Evolutionary conservation across 2,329 filamentous ascomycete species (phyloP).

Genomic region (Stemphylium lycopersici): DNA sequence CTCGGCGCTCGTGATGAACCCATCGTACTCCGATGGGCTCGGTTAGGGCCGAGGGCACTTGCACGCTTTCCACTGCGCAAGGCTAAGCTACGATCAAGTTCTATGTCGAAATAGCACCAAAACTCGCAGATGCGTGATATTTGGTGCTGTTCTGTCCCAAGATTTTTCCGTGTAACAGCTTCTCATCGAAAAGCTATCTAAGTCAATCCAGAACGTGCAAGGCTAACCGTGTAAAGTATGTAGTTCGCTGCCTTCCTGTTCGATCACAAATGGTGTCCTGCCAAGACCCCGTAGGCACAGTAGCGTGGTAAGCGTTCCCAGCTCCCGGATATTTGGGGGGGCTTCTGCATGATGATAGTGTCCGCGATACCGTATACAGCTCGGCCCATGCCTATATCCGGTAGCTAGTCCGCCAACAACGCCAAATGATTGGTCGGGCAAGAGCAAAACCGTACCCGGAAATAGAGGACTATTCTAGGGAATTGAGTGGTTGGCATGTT

Average conservation of each 20-base stretch:
- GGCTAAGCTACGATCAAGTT: not conserved
- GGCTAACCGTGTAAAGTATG: constrained; percentile 1
- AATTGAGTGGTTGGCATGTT: not conserved
- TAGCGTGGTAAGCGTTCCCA: constrained; percentile 11
- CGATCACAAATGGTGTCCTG: constrained; percentile 4
- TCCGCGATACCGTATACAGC: constrained; percentile 1
- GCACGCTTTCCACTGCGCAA: not conserved
- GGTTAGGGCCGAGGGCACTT: not conserved
- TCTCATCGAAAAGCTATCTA: not conserved
- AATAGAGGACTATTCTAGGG: not conserved
- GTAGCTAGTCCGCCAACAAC: not conserved
- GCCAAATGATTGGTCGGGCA: constrained; percentile 10
- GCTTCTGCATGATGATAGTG: constrained; percentile 7
- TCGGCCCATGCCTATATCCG: not conserved
- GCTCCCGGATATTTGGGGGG: constrained; percentile 9
- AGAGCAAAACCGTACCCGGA: constrained; percentile 4
- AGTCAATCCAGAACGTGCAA: not conserved
- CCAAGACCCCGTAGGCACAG: constrained; percentile 3
- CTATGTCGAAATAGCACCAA: too few relatives aligned
- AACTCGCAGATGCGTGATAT: too few relatives aligned
- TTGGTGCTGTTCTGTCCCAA: not conserved
- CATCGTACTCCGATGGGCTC: not conserved
- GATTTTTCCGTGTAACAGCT: not conserved
- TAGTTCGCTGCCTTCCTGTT: constrained; percentile 12
- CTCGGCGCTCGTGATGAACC: not conserved